Base-by-base conservation (phyloP, 768 basidiomycete genomes). In the Mycena alexandri region DNA sequence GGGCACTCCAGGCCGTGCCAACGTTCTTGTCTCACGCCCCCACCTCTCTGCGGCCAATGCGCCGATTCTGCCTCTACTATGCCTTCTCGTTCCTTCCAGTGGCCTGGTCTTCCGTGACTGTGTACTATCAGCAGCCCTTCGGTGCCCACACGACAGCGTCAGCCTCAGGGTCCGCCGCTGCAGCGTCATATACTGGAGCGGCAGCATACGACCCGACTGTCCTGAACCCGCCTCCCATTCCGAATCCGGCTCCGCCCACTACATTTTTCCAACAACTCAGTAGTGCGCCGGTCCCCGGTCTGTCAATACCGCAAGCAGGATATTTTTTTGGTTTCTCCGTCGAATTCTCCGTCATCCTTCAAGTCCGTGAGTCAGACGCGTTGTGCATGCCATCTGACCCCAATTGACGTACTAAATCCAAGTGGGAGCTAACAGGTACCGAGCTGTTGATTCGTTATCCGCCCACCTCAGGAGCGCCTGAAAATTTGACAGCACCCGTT, bases 391-490 rank as follows among this genome's bases (percentile, higher is more conserved):
- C 13, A 10, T 42, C 55, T 34, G 52, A 14, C 9, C 33, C 5
- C 9, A 14, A 51, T 21, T 57, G 10, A 57, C 43, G 3, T 56
- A 56, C 52, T 58, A 68, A 48, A 68, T 44, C 68, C 25, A 63
- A 88, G 87, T 88, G 70, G 87, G 87, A 48, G 81, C 78, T 65
- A 88, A 88, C 63, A 82, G 84, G 85, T 86, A 64, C 65, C 82
- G 75, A 17, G 14, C 29, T 55, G 54, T 34, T 5, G 5, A 29
- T 53, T 61, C 29, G 70, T 70, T 65, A 61, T 29, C 48, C 13
- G 53, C 69, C 63, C 22, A 74, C 54, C 33, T 73, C 69, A 61
- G 19, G 59, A 4, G 61, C 34, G 24, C 47, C 24, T 55, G 5
- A 13, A 24, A 36, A 47, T 59, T 38, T 38, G 38, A 14, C 38